Base-by-base conservation (phyloP, 805 yeast species). In the Starmerella scarabaei region DNA sequence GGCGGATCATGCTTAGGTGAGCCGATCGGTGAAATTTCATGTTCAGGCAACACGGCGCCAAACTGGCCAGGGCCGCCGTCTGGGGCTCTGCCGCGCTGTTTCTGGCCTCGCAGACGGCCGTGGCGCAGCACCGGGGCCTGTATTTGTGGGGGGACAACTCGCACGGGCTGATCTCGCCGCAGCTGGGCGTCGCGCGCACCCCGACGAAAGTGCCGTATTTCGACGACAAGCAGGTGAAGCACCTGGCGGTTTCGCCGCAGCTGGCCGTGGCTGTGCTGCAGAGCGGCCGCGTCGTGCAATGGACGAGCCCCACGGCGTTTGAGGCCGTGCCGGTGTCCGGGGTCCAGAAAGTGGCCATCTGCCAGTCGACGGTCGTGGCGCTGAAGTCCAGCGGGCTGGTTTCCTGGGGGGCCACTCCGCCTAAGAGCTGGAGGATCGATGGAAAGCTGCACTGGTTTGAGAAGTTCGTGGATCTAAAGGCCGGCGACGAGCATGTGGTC, bases 401-500 rank as follows among this genome's bases (percentile, higher is more conserved):
- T 7, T 21, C 41, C 11, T 51, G 55, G 56, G 33, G 37, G 14
- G 41, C 19, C 23, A 21, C 31, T 5, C 26, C 17, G 30, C 40
- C 46, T 12, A 17, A 5, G 30, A 12, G 35, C 18, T 21, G 41
- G 28, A 30, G 15, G 15, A 3, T 41, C 8, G 34, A 15, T 9
- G 28, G 31, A 3, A 37, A 54, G 14, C 47, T 60, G 17, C 52
- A 53, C n/a, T 51, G 53, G 38, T 69, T 71, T 29, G 83, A 80
- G 45, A 65, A 65, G 38, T 63, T 67, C 29, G 62, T 73, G 2
- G 69, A 74, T 29, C 62, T 78, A 33, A 61, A 67, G 29, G 58
- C 71, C 3, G 98, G 98, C 9, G 60, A 61, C 6, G 65, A 68
- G 37, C 96, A 91, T 59, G 52, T 86, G 8, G 67, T 81, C n/a